Evolutionary conservation across 208 protist genomes (phyloP).

Genomic region (Tritrichomonas musculus): DNA sequence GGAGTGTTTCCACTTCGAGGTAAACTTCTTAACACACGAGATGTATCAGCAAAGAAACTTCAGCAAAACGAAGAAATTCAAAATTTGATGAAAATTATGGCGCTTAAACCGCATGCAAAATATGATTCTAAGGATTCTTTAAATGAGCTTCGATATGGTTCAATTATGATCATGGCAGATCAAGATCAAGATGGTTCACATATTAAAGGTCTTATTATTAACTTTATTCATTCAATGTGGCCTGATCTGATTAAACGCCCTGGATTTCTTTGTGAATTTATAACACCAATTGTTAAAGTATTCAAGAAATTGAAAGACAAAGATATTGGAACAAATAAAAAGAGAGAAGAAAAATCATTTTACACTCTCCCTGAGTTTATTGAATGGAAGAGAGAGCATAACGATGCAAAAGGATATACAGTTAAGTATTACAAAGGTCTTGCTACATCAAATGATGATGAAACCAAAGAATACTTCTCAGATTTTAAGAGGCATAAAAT

Average conservation of each 20-base stretch:
- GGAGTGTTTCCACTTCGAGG: slow-evolving; percentile 98
- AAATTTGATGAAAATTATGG: slow-evolving; percentile 86
- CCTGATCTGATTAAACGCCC: slow-evolving; percentile 80
- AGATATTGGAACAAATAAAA: too few species aligned
- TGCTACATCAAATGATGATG: slow-evolving; percentile 55
- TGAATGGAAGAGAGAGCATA: slow-evolving; percentile 72
- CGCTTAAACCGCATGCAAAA: slow-evolving; percentile 75
- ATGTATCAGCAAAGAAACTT: slow-evolving; percentile 78
- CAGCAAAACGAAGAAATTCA: slow-evolving; percentile 86
- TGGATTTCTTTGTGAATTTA: slow-evolving; percentile 97
- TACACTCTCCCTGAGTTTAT: slow-evolving; percentile 98
- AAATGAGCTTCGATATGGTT: slow-evolving; percentile 90
- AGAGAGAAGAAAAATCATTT: slow-evolving; percentile 72
- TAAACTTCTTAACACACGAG: slow-evolving; percentile 99
- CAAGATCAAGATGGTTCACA: slow-evolving; percentile 99
- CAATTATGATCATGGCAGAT: slow-evolving; percentile 99
- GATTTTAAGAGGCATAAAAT: slow-evolving; percentile 89
- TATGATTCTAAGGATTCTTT: slow-evolving; percentile 61
- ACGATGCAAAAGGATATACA: slow-evolving; percentile 69
- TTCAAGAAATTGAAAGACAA: too few species aligned
- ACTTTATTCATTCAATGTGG: slow-evolving; percentile 99
- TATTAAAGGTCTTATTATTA: slow-evolving; percentile 99
- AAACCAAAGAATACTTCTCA: slow-evolving; percentile 99
- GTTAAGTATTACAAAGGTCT: slow-evolving; percentile 99
- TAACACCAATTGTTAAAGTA: slow-evolving; percentile 99